Evolutionary conservation across 768 basidiomycete genomes (phyloP), one percentile per base, ranked within the genome.

Genomic region (Lactarius deliciosus): DNA sequence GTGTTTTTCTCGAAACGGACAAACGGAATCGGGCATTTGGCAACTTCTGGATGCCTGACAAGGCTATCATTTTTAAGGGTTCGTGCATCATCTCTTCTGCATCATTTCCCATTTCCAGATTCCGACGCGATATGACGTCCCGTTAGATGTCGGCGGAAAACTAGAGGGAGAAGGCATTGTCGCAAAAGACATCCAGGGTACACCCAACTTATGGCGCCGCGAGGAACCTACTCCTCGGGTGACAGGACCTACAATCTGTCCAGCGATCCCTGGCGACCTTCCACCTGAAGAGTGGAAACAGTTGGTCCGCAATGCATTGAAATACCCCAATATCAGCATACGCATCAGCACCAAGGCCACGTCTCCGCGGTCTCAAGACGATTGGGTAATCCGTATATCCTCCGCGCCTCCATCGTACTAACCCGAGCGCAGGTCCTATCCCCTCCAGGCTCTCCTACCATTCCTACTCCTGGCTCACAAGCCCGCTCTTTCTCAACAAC

Each of bases 51-150:
- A 2, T 28, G 2, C 60, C 65, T 13, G 32, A 53, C 7, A 9
- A 11, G 10, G 60, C 60, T 9, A 61, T 66, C 6, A 61, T 66
- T 8, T 65, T 66, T 28, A 66, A 66, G 55, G 64, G 67, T 65
- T 8, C n/a, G 38, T 1, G 16, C 18, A 2, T 22, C 22, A 3
- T 25, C 1, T 2, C n/a, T 25, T 58, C 28, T 32, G 47, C 36
- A 9, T n/a, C 18, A 2, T 20, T 40, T 28, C 5, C 22, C 18
- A 2, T 20, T 40, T 28, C 5, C 22, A 3, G 47, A 50, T 11
- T 22, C 5, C 5, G 16, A 41, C 16, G 40, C 6, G 16, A 41
- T 43, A 41, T 60, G 22, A 58, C 15, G 13, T 50, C 18, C 10
- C 47, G 9, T 10, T 43, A 64, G 63, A 58, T 2, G 25, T 64